These are phyloP conservation scores for Quercus tomentella DNA, from an alignment of 331 rosid genomes.

Conservation along the genomic window DNA sequence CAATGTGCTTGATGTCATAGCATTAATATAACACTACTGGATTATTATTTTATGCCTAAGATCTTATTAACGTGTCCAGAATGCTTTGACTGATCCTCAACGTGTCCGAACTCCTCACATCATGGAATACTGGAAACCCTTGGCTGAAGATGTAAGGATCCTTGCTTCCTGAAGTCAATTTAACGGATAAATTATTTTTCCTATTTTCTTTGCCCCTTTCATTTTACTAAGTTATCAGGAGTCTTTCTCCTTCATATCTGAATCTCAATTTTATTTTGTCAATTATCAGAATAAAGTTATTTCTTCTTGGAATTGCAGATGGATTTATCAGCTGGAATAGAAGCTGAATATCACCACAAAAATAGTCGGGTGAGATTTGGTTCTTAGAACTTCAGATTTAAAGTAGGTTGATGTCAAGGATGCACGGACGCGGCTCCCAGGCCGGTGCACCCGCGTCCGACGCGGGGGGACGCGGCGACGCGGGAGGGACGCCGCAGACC, in stretches of 20 bases:
- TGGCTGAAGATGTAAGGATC: conserved; percentile 90
- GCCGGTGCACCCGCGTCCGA: no score
- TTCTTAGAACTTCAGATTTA: neutral
- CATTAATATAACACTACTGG: neutral
- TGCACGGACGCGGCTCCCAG: no score
- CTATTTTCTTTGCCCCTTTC: neutral
- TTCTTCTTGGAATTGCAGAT: conserved; percentile 51
- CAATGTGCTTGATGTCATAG: neutral
- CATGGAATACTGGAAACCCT: conserved; percentile 87
- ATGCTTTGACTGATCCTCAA: conserved; percentile 88
- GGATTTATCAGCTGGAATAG: conserved; percentile 90
- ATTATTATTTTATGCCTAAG: neutral
- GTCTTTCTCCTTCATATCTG: conserved; percentile 1
- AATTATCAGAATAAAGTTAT: conserved; percentile 8
- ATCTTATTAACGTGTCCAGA: conserved; percentile 46
- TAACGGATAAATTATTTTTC: neutral
- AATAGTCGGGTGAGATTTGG: conserved; percentile 57
- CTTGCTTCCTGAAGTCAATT: conserved; percentile 14
- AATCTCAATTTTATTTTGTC: neutral
- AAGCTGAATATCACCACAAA: conserved; percentile 88
- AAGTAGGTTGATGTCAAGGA: no score
- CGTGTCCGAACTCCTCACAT: conserved; percentile 91
- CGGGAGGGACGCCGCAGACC: no score
- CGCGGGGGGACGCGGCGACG: no score
- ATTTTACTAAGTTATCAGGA: neutral